Conservation (phyloP, 2,329 filamentous ascomycete species). For the Sporothrix pallida region DNA sequence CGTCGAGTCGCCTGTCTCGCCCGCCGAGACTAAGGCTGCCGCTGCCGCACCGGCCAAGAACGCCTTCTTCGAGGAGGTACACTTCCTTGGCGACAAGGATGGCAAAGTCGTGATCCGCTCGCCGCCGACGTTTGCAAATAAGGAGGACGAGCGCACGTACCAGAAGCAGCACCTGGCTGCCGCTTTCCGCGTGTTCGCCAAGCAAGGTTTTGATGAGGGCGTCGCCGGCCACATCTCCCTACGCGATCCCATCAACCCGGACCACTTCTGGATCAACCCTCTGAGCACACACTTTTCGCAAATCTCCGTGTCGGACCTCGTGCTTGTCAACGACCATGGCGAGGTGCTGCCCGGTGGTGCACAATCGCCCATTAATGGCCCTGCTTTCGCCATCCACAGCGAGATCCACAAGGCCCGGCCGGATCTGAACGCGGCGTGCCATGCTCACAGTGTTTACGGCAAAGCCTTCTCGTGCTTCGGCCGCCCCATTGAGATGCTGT, state of each 20-base stretch:
- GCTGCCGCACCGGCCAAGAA: background rate
- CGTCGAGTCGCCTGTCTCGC: background rate
- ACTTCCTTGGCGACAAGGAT: constrained; percentile 27
- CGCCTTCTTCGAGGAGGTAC: constrained; percentile 23
- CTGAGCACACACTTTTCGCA: constrained; percentile 69
- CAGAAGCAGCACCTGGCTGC: constrained; percentile 69
- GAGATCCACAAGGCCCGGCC: constrained; percentile 69
- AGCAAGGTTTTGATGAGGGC: constrained; percentile 68
- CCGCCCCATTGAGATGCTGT: constrained; percentile 69
- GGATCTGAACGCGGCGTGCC: constrained; percentile 70
- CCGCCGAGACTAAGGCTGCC: background rate
- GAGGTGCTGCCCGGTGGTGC: constrained; percentile 48
- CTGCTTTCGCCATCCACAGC: constrained; percentile 72
- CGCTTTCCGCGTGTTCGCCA: constrained; percentile 68
- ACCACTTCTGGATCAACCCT: constrained; percentile 53
- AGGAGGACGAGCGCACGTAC: constrained; percentile 61
- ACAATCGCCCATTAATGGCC: constrained; percentile 67
- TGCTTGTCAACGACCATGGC: constrained; percentile 66
- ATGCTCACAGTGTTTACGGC: constrained; percentile 68
- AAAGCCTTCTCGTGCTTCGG: constrained; percentile 72
- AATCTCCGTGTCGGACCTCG: constrained; percentile 71
- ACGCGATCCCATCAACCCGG: constrained; percentile 72
- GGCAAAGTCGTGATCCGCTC: constrained; percentile 24
- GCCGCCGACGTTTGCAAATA: constrained; percentile 48
- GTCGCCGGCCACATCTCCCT: constrained; percentile 68